These are phyloP conservation scores for Chamaecrista fasciculata DNA, from an alignment of 306 rosid genomes.

Conservation along the genomic window DNA sequence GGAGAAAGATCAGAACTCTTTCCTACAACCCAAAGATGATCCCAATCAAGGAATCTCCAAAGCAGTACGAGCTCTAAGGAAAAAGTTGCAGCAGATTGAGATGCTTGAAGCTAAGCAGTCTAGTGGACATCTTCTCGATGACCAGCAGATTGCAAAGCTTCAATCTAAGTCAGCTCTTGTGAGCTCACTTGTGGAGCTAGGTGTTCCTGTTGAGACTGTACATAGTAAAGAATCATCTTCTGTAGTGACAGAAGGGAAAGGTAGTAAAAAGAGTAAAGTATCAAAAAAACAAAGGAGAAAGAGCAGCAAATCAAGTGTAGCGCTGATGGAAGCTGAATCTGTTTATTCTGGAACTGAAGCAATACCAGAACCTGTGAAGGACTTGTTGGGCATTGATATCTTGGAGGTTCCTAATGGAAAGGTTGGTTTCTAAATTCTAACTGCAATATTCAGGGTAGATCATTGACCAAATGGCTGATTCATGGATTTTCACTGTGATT, in stretches of 20 bases:
- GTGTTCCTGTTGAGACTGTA: constrained; percentile 53
- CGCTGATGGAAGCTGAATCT: constrained; percentile 43
- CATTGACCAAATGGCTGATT: background rate
- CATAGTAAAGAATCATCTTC: constrained; percentile 45
- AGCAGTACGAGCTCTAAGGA: constrained; percentile 70
- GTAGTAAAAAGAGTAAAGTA: constrained; percentile 53
- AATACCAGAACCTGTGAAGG: constrained; percentile 41
- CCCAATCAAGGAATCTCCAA: constrained; percentile 47
- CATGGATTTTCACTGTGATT: background rate
- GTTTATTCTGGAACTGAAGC: constrained; percentile 40
- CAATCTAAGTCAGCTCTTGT: constrained; percentile 56
- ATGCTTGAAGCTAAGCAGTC: constrained; percentile 89
- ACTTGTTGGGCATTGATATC: constrained; percentile 38
- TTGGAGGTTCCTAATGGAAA: constrained; percentile 37
- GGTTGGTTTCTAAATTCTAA: constrained; percentile 45
- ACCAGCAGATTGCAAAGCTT: constrained; percentile 90
- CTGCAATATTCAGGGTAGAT: background rate
- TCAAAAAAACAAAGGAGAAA: constrained; percentile 67
- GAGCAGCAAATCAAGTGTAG: constrained; percentile 42
- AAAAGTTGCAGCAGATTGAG: constrained; percentile 96
- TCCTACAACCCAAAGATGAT: constrained; percentile 65
- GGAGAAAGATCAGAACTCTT: constrained; percentile 54
- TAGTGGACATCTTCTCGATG: constrained; percentile 72
- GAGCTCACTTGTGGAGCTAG: constrained; percentile 75
- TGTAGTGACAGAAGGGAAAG: constrained; percentile 55